These are phyloP conservation scores for Lactarius sp. DNA, from an alignment of 768 basidiomycete genomes.

Conservation along the genomic window DNA sequence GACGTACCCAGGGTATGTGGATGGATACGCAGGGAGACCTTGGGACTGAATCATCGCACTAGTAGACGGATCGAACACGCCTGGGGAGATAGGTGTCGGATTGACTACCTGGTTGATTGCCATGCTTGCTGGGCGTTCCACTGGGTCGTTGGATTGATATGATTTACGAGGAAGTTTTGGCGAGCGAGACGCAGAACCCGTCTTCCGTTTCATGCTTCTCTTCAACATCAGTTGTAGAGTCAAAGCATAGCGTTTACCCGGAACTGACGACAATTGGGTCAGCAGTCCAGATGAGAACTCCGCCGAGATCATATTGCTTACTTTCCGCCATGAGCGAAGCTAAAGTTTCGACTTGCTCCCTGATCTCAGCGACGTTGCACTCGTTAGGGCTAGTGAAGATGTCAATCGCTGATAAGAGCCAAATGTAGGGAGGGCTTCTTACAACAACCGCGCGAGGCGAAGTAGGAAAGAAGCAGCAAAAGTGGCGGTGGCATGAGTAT, in stretches of 20 bases:
- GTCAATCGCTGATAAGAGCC: neutral
- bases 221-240: conserved; percentile 89
- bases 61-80: conserved; percentile 15
- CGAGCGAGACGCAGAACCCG: conserved; percentile 53
- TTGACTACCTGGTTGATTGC: conserved; percentile 26
- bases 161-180: conserved; percentile 52
- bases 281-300: conserved; percentile 18
- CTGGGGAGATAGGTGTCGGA: conserved; percentile 23
- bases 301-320: conserved; percentile 35
- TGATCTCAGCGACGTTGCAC: conserved; percentile 69
- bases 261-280: conserved; percentile 47
- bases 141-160: conserved; percentile 34
- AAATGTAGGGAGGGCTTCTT: conserved; percentile 37
- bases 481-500: conserved; percentile 89
- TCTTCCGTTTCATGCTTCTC: conserved; percentile 57
- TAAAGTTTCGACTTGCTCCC: conserved; percentile 72
- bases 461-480: conserved; percentile 90
- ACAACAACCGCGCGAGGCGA: conserved; percentile 84
- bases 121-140: conserved; percentile 27
- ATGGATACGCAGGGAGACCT: conserved; percentile 26
- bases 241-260: conserved; percentile 87
- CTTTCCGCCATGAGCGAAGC: conserved; percentile 73
- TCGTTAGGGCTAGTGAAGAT: conserved; percentile 61
- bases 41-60: conserved; percentile 8
- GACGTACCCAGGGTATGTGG: conserved; percentile 15